These are phyloP conservation scores for Eucalyptus coolabah DNA, from an alignment of 345 rosid genomes.

Conservation along the genomic window DNA sequence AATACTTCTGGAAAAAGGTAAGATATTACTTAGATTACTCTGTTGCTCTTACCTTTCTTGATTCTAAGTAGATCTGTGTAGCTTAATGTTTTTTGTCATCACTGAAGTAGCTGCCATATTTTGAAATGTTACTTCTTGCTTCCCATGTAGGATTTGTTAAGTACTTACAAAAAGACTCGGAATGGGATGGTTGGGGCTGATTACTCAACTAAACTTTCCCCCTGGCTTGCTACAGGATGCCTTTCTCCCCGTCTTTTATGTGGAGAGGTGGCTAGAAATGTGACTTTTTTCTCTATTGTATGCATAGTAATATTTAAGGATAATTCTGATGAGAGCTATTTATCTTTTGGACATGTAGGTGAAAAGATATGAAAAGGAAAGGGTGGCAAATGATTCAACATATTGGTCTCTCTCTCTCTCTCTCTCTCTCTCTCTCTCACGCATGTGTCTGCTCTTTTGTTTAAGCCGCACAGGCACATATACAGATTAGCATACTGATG, in stretches of 20 bases:
- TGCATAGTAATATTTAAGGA: not conserved
- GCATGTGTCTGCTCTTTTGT: not conserved
- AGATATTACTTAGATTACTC: not conserved
- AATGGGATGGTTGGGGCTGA: constrained; percentile 89
- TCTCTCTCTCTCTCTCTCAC: not conserved
- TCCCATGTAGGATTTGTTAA: constrained; percentile 43
- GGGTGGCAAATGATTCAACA: constrained; percentile 74
- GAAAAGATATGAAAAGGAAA: constrained; percentile 67
- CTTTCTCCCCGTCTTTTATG: constrained; percentile 63
- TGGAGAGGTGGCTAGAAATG: constrained; percentile 46
- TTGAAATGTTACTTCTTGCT: not conserved
- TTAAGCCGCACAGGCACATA: not conserved
- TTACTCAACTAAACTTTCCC: constrained; percentile 85
- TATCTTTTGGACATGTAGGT: constrained; percentile 26
- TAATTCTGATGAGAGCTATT: not conserved
- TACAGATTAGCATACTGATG: not conserved
- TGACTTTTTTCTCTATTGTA: not conserved
- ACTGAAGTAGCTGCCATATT: not conserved
- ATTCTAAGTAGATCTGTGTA: not conserved
- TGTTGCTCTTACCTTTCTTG: not conserved
- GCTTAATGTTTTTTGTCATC: not conserved
- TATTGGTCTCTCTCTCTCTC: constrained; percentile 54
- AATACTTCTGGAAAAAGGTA: constrained; percentile 85
- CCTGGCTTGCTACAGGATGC: constrained; percentile 89
- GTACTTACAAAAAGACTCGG: constrained; percentile 65